Base-by-base conservation (phyloP, 208 protist species). In the Crithidia bombi region DNA sequence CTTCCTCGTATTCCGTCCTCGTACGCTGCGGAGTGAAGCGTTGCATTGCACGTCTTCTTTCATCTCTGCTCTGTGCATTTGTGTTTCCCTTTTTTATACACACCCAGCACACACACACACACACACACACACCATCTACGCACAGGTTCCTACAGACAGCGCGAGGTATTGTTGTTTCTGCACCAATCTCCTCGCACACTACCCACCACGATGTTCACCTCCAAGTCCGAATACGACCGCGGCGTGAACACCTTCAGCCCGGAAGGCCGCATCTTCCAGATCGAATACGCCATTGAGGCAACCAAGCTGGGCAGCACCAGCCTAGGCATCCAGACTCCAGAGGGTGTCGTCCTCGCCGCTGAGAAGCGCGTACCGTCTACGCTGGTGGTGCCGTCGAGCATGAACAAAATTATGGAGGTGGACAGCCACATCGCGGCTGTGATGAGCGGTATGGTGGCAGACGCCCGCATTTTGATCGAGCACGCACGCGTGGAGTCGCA, bases 221-320 rank as follows among this genome's bases (percentile, higher is more conserved):
- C 93, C 33, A 98, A 98, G 83, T 97, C 82, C 51, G 98, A 99
- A 82, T 99, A 99, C 65, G 98, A 99, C 77, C 86, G 98, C 33
- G 98, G 98, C 65, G 98, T 99, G 6, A 99, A 99, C 85, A 99
- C 99, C 43, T 99, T 99, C 83, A 99, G 96, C 33, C 99, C 99
- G 17, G 98, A 99, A 77, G 99, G 99, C 28, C 92, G 99, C 41
- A 93, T 99, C 35, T 99, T 99, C 86, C 99, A 96, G 79, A 96
- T 97, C 65, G 90, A 97, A 76, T 97, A 98, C 51, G 93, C 95
- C 43, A 92, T 96, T 41, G 86, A 96, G 68, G 93, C 95, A 2
- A 95, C 96, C 61, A 95, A 97, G 86, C 87, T 99, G 6, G 98
- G 98, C 46, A 98, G 98, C 50, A 99, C 99, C 56, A 98, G 98